These are phyloP conservation scores for Limonium bicolor DNA, from an alignment of 148 eudicot genomes.

Conservation along the genomic window DNA sequence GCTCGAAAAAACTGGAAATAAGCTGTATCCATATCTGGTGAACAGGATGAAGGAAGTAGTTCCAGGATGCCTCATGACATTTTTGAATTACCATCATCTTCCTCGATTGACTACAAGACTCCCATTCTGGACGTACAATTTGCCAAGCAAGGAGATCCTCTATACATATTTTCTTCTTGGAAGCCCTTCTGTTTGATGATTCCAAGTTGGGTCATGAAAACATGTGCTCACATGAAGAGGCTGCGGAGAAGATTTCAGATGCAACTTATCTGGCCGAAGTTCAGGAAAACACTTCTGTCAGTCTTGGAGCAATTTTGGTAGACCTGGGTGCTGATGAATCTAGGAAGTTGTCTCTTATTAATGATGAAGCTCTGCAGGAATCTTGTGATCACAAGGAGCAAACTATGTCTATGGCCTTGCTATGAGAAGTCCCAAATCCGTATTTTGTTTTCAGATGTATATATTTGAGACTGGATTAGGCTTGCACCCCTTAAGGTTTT, in stretches of 20 bases:
- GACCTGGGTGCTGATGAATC: conserved; percentile 15
- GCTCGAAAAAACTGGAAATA: conserved; percentile 6
- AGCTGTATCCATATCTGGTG: conserved; percentile 3
- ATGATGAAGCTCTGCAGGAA: conserved; percentile 9
- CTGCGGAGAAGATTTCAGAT: conserved; percentile 7
- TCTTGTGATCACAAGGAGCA: conserved; percentile 1
- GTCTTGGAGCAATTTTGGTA: conserved; percentile 7
- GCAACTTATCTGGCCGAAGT: conserved; percentile 7
- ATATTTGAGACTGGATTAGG: no score
- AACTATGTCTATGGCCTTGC: conserved; percentile 18
- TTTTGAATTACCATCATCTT: conserved; percentile 14
- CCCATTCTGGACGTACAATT: conserved; percentile 83
- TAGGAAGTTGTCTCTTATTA: conserved; percentile 7
- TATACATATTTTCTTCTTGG: conserved; percentile 18
- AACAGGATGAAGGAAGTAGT: conserved; percentile 12
- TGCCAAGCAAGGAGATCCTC: conserved; percentile 12
- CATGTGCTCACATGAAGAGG: conserved; percentile 10
- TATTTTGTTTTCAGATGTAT: no score
- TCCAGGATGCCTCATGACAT: conserved; percentile 7
- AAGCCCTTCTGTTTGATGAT: conserved; percentile 29
- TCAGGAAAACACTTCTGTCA: conserved; percentile 4
- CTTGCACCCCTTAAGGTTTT: no score
- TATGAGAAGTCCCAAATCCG: no score
- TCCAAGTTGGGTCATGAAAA: conserved; percentile 12
- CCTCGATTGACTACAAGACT: conserved; percentile 39